A percentile compares a stretch with the other conserved stretches of the same genome.
Evolutionary conservation across 345 rosid species (phyloP).

Genomic region (Capsella bursapastoris): DNA sequence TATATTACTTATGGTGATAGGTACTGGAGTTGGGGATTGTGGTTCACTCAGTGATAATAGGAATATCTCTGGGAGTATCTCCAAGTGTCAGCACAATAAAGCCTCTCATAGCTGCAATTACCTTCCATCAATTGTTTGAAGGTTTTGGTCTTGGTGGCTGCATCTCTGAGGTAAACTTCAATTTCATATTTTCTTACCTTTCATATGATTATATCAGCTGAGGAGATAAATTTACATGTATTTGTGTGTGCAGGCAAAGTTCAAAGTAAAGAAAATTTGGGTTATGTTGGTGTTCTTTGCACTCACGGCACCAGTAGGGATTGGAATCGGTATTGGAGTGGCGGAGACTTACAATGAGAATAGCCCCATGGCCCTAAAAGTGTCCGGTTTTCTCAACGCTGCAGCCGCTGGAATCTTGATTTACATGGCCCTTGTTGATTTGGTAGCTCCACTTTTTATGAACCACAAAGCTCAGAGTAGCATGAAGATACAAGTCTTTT

Average conservation of each 20-base stretch:
- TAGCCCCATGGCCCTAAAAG: conserved; percentile 55
- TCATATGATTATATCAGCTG: not conserved
- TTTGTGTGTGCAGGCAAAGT: conserved; percentile 46
- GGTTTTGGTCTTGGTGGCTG: conserved; percentile 81
- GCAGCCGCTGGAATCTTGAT: conserved; percentile 65
- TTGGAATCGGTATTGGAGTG: conserved; percentile 58
- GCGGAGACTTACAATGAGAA: conserved; percentile 51
- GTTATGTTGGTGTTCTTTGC: conserved; percentile 62
- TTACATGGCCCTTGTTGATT: conserved; percentile 70
- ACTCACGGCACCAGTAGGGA: conserved; percentile 64
- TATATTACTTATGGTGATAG: conserved; percentile 27
- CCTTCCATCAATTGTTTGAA: conserved; percentile 75
- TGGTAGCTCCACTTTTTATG: conserved; percentile 60
- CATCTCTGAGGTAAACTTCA: conserved; percentile 52
- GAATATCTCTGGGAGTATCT: conserved; percentile 66
- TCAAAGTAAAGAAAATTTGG: conserved; percentile 29
- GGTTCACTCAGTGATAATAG: conserved; percentile 71
- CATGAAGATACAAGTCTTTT: conserved; percentile 42
- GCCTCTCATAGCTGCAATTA: conserved; percentile 60
- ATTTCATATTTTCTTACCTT: not conserved
- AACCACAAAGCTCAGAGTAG: conserved; percentile 46
- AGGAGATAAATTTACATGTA: not conserved
- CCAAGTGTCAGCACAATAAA: conserved; percentile 51
- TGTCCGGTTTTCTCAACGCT: conserved; percentile 60
- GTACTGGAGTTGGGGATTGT: conserved; percentile 72